Evolutionary conservation across 139 green algal species (phyloP).

Genomic region (Chlorella ohadii): DNA sequence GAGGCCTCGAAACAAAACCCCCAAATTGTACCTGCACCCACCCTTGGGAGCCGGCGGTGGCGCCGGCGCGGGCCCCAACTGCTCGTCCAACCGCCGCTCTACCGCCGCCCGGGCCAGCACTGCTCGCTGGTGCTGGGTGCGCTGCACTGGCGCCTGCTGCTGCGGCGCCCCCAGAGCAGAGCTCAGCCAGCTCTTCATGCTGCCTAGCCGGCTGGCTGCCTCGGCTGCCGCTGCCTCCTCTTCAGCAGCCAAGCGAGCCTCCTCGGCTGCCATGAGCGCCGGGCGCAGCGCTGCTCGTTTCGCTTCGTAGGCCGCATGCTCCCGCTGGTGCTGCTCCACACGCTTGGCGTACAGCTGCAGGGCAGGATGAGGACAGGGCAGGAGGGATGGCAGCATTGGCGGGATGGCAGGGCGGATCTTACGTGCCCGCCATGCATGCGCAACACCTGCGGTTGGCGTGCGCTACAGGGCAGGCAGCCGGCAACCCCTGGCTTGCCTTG

Average conservation of each 20-base stretch:
- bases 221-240: background rate
- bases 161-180: background rate
- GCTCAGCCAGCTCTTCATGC: background rate
- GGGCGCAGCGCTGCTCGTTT: background rate
- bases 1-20: background rate
- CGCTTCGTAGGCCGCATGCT: background rate
- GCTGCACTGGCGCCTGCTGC: background rate
- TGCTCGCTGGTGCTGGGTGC: slow-evolving; percentile 2
- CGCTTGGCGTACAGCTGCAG: background rate
- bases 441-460: too few relatives aligned
- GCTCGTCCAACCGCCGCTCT: slow-evolving; percentile 4
- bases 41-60: slow-evolving; percentile 27
- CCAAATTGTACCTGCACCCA: background rate
- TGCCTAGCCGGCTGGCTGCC: background rate
- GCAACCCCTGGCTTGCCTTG: background rate
- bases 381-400: background rate
- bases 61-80: slow-evolving; percentile 5
- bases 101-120: background rate
- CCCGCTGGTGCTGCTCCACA: background rate
- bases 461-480: too few relatives aligned
- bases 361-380: too few relatives aligned
- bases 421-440: too few relatives aligned
- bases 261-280: background rate
- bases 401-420: too few relatives aligned
- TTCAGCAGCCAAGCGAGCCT: background rate